A percentile compares a stretch with the other conserved stretches of the same genome.
Evolutionary conservation across 257 asterid species (phyloP).

Genomic region (Przewalskia tangutica): DNA sequence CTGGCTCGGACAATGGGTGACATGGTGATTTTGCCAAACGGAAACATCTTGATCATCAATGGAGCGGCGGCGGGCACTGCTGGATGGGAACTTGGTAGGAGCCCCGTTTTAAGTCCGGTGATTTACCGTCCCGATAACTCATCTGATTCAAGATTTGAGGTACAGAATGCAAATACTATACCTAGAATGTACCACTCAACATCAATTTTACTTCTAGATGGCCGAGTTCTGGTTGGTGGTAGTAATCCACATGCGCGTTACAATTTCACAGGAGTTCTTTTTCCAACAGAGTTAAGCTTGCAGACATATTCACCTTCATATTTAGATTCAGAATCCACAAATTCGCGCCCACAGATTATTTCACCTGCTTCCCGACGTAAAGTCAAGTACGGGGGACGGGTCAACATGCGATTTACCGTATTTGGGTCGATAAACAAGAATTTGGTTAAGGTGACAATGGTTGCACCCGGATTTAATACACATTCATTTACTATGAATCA

Average conservation of each 20-base stretch:
- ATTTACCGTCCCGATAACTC: slow-evolving; percentile 18
- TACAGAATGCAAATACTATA: slow-evolving; percentile 10
- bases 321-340: background rate
- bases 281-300: slow-evolving; percentile 25
- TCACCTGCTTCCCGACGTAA: slow-evolving; percentile 10
- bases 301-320: slow-evolving; percentile 28
- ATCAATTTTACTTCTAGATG: slow-evolving; percentile 28
- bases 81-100: slow-evolving; percentile 25
- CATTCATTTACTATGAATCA: slow-evolving; percentile 45
- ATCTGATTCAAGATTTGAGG: slow-evolving; percentile 6
- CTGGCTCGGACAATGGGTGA: slow-evolving; percentile 36
- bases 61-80: slow-evolving; percentile 32
- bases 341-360: slow-evolving; percentile 13
- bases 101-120: slow-evolving; percentile 28
- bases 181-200: slow-evolving; percentile 43
- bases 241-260: slow-evolving; percentile 24
- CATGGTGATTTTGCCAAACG: slow-evolving; percentile 35
- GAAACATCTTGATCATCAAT: slow-evolving; percentile 25
- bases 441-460: slow-evolving; percentile 26
- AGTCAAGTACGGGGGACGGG: slow-evolving; percentile 5
- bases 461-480: slow-evolving; percentile 29
- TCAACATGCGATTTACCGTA: slow-evolving; percentile 6
- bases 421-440: background rate
- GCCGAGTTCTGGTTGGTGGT: slow-evolving; percentile 35
- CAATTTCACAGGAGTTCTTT: background rate